Evolutionary conservation across 2,329 filamentous ascomycete genomes (phyloP).

Genomic region (Fusarium mexicanum): DNA sequence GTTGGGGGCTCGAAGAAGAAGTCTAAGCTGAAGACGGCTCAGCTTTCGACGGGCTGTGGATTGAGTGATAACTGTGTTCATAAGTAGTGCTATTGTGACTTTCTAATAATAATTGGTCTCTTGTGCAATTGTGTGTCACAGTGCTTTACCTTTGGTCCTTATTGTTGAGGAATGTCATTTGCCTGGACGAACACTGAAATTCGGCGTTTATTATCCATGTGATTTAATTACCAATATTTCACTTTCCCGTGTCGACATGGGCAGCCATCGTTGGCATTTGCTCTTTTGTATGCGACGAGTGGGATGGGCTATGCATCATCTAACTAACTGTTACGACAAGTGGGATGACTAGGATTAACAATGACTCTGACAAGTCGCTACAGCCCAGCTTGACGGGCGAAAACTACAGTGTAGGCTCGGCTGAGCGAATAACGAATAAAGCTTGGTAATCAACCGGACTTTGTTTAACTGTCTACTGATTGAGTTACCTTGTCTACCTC

Average conservation of each 20-base stretch:
- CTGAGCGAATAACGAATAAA: too few species aligned
- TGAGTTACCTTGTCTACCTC: rapidly evolving
- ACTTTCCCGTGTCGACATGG: too few species aligned
- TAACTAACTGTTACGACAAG: not conserved
- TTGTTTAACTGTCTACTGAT: rapidly evolving
- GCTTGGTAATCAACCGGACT: not conserved
- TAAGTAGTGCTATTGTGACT: not conserved
- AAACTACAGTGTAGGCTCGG: rapidly evolving
- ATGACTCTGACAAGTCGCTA: not conserved
- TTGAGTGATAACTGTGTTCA: not conserved
- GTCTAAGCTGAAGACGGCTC: not conserved
- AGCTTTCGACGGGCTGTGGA: not conserved
- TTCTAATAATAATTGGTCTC: not conserved
- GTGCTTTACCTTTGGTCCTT: rapidly evolving
- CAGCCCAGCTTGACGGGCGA: not conserved
- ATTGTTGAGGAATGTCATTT: too few species aligned
- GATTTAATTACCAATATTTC: not conserved
- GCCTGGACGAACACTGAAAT: rapidly evolving
- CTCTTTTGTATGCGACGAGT: too few species aligned
- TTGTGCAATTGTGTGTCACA: rapidly evolving
- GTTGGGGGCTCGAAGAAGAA: not conserved
- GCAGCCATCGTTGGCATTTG: not conserved
- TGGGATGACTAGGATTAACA: not conserved
- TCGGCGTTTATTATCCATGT: too few species aligned
- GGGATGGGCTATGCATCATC: not conserved